Evolutionary conservation across 257 asterid species (phyloP), one percentile per base, ranked within the genome.

Genomic region (Vinca minor): DNA sequence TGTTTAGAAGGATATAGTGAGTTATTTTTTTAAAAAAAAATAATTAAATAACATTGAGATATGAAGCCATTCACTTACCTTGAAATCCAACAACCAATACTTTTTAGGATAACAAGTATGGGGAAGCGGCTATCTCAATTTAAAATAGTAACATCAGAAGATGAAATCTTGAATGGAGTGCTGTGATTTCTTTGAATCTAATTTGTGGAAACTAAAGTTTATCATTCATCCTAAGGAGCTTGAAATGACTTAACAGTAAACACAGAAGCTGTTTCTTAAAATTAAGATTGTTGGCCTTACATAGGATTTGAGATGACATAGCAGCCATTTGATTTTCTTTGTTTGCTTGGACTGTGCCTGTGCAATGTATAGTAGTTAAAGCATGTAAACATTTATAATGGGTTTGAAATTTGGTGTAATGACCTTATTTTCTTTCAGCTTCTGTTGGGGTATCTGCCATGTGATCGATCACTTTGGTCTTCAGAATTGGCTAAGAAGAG

Each of bases 401-500:
- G 52, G 8, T 38, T 14, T n/a, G 34, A 59, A 38, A 20, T 66
- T 7, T 18, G 63, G 14, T 52, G 21, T 52, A 32, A 57, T 50
- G 42, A 15, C 18, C 10, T 50, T 3, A 44, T 35, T 32, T 35
- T 71, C n/a, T 69, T 81, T 79, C 92, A 91, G 98, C 80, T 91
- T 57, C 76, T 91, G 42, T 72, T 91, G 84, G 95, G 96, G 61
- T 91, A 88, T 76, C 81, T 88, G 44, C 96, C 98, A 35, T 54
- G 82, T 25, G 98, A 91, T 78, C 86, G 80, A 59, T 72, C 89
- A 18, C 84, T 82, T 58, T 91, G 98, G 98, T 73, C 94, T 70
- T 79, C 85, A 23, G 98, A 91, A 76, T 72, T 86, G 81, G 78
- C 84, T 63, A 91, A 86, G 73, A 91, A 86, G 81, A 83, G 95